phyloP scores from a whole-genome alignment of 2,329 filamentous ascomycete species.

The Pseudogymnoascus sp. region DNA sequence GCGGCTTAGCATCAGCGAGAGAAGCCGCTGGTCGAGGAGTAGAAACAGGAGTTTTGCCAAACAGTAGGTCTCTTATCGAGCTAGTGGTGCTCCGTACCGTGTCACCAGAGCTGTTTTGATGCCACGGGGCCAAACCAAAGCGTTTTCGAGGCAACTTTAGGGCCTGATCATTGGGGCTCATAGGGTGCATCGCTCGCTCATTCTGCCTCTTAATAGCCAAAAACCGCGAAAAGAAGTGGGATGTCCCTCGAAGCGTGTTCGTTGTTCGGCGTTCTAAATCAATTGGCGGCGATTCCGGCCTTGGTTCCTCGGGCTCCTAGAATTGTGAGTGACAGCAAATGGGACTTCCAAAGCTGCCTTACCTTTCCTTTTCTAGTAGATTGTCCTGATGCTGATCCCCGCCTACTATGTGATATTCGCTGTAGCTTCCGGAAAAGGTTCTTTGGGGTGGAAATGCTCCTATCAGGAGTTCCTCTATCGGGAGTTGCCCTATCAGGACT shows the following conservation, averaged over 20 bases:
- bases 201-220: not conserved
- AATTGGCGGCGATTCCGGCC: not conserved
- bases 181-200: slow-evolving; percentile 2
- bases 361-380: not conserved
- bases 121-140: slow-evolving; percentile 29
- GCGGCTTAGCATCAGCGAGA: not conserved
- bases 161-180: slow-evolving; percentile 15
- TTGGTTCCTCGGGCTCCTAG: not conserved
- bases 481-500: not conserved
- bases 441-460: not conserved
- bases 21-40: slow-evolving; percentile 20
- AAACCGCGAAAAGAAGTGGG: not conserved
- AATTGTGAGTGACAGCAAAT: not conserved
- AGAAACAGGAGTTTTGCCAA: slow-evolving; percentile 23
- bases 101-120: slow-evolving; percentile 24
- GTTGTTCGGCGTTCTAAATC: not conserved
- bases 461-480: not conserved
- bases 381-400: not conserved
- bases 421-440: not conserved
- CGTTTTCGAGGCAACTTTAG: slow-evolving; percentile 13
- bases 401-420: not conserved
- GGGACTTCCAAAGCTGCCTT: not conserved
- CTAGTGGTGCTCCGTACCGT: slow-evolving; percentile 24
- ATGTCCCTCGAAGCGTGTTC: slow-evolving; percentile 1
- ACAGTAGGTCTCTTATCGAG: slow-evolving; percentile 25